Base-by-base conservation (phyloP, 768 basidiomycete genomes). In the Mycena olivaceomarginata region DNA sequence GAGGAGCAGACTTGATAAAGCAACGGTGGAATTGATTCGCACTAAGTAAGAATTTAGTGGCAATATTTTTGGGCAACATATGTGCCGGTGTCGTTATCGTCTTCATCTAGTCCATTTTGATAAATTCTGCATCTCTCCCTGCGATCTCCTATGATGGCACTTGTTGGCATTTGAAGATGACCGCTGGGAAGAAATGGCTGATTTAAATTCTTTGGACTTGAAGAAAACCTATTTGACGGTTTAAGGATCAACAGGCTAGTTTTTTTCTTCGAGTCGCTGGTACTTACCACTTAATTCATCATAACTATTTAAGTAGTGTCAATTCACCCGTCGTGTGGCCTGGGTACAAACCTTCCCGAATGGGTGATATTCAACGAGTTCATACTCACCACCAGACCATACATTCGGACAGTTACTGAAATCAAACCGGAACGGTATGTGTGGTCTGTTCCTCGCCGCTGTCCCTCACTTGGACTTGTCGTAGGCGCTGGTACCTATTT, bases 131-230 rank as follows among this genome's bases (percentile, higher is more conserved):
- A 56, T 16, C 53, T 56, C 53, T 56, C 53, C 53, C n/a, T 56
- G 53, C 53, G 53, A 56, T 56, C 53, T 56, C n/a, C 53, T 56
- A 56, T 56, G 53, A 4, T 56, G 53, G 53, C 53, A 56, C 20
- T 56, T 56, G n/a, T 56, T 56, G n/a, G 53, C 8, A 56, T 56
- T 22, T 56, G 53, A 56, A 22, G 53, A 56, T 56, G 22, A 22
- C n/a, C 53, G 53, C 53, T 56, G 53, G 53, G 53, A n/a, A 56
- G 53, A 56, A 56, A 56, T 56, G 53, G 53, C 53, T 56, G 53
- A 56, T 25, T 56, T 56, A 9, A 56, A 56, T 56, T 56, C 53
- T 56, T 56, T 5, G 53, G 53, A n/a, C 53, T 56, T 25, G 53
- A 25, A n/a, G 53, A 56, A 56, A 56, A 56, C 53, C 53, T 31